Percentiles rank a stretch among this genome's conserved stretches.
These are phyloP conservation scores for Populus tomentosa DNA, from an alignment of 441 rosid species.

Conservation along the genomic window DNA sequence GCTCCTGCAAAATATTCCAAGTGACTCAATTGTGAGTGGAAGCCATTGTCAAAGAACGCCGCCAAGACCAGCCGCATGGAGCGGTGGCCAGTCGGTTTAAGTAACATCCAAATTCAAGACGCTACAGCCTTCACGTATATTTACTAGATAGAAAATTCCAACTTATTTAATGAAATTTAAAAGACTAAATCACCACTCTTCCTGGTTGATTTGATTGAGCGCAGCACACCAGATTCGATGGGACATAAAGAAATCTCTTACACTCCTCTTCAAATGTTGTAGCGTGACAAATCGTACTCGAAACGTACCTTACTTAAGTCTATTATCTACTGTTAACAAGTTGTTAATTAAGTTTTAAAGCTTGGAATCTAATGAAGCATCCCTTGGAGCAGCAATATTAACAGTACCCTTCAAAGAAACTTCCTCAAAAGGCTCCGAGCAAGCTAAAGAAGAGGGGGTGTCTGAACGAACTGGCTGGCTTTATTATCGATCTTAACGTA, in stretches of 20 bases:
- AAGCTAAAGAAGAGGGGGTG: conserved; percentile 7
- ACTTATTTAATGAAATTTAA: no score
- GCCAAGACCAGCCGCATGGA: neutral
- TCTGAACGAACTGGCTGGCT: conserved; percentile 13
- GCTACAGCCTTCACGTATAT: no score
- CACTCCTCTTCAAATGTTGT: neutral
- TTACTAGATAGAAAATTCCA: neutral
- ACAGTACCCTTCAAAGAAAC: conserved; percentile 24
- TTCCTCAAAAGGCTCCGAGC: conserved; percentile 6
- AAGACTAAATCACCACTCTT: neutral
- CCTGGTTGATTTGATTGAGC: neutral
- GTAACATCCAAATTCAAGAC: neutral
- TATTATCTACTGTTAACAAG: neutral
- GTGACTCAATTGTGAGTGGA: neutral
- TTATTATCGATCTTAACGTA: neutral
- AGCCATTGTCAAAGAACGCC: neutral
- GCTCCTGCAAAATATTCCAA: neutral
- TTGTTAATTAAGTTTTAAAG: neutral
- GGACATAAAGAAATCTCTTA: neutral
- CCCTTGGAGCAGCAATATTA: neutral
- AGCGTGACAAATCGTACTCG: neutral
- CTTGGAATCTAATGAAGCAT: neutral
- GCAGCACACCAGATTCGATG: neutral
- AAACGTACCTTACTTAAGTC: neutral
- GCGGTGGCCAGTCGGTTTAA: neutral